Evolutionary conservation across 305 asterid genomes (phyloP), one percentile per base, ranked within the genome.

Genomic region (Stenogyne calaminthoides): DNA sequence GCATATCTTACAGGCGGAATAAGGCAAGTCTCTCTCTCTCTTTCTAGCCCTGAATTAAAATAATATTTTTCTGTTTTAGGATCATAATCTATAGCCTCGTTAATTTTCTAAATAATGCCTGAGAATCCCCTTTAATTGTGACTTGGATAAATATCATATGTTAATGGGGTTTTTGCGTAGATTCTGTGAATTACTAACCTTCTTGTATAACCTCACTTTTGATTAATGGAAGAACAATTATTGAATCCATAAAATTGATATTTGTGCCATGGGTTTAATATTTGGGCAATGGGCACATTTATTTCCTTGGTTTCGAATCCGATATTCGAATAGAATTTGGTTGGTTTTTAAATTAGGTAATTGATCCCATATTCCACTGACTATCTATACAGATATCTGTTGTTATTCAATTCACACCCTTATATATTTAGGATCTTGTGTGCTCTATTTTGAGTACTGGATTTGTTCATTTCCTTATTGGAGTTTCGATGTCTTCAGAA

Each of bases 401-500:
- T 7, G 6, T 56, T 20, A 52, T 52, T 7, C 25, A 4, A 54
- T 46, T 15, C 7, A 22, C 10, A 16, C 6, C 19, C 29, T 20
- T 61, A 37, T 7, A 47, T 46, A 9, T 44, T 65, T 46, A 71
- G 22, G 36, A 29, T 25, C 10, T 14, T 27, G 27, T 16, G 46
- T 12, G 51, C 51, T 44, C 51, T 12, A 11, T 7, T 44, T 42
- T 10, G 47, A 70, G 15, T 49, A 32, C 66, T 77, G 64, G 66
- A 58, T 52, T 37, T 70, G 76, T 70, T 25, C 16, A 10, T 39
- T 39, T 37, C n/a, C 19, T 4, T 57, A 36, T 57, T 57, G 70
- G 54, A 37, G 7, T 49, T 32, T 49, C 20, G 19, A 62, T 34
- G 64, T 71, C 27, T 67, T 42, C 68, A 64, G 80, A 55, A 56